Evolutionary conservation across 23 red algal species (phyloP).

Genomic region (Chondrus crispus): DNA sequence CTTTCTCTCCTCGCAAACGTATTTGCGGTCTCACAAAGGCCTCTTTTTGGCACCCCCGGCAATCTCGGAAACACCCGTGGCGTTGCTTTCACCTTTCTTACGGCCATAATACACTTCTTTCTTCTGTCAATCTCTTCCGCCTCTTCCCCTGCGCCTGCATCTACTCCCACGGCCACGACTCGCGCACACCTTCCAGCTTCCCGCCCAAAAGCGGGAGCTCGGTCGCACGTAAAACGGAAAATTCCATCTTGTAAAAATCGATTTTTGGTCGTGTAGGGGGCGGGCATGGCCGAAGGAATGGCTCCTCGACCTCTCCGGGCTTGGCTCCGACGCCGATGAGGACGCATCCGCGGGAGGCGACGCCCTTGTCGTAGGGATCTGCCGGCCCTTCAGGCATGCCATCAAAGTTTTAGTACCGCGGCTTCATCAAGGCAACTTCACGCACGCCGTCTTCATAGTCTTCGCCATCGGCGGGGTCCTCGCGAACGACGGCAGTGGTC

Average conservation of each 20-base stretch:
- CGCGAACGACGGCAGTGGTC: conserved; percentile 67
- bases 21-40: too few species aligned
- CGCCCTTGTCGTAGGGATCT: conserved; percentile 74
- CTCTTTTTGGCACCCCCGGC: too few species aligned
- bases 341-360: conserved; percentile 75
- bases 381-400: conserved; percentile 58
- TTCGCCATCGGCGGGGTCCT: conserved; percentile 72
- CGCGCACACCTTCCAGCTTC: too few species aligned
- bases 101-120: too few species aligned
- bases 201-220: conserved; percentile 70
- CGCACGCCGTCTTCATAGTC: conserved; percentile 61
- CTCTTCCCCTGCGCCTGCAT: too few species aligned
- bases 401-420: conserved; percentile 92
- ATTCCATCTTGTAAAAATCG: conserved; percentile 70
- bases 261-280: conserved; percentile 63
- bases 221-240: conserved; percentile 65
- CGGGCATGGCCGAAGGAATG: conserved; percentile 58
- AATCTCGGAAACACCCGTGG: too few species aligned
- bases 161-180: too few species aligned
- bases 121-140: too few species aligned
- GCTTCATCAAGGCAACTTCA: conserved; percentile 67
- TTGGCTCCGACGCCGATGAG: conserved; percentile 77
- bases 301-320: conserved; percentile 42
- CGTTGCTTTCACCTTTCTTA: too few species aligned
- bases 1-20: too few species aligned